These are phyloP conservation scores for Alliaria petiolata DNA, from an alignment of 345 rosid species.

Conservation along the genomic window DNA sequence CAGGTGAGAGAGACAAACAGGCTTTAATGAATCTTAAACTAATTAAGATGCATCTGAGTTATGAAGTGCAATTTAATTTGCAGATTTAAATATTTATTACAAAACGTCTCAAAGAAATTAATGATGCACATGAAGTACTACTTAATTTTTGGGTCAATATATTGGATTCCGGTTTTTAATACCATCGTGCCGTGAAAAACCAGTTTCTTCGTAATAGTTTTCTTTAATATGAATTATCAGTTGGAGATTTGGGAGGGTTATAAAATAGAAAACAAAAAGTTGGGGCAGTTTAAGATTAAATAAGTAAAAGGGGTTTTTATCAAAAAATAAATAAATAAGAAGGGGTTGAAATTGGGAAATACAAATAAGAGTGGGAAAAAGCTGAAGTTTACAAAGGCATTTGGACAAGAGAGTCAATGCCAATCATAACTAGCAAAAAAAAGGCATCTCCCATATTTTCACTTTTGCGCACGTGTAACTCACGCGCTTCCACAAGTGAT, in stretches of 20 bases:
- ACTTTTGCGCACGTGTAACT: constrained; percentile 16
- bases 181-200: constrained; percentile 30
- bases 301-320: neutral
- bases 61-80: neutral
- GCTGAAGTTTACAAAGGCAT: constrained; percentile 36
- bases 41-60: constrained; percentile 18
- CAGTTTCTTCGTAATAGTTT: constrained; percentile 2
- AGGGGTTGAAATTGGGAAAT: constrained; percentile 20
- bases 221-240: no score
- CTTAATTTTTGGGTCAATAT: constrained; percentile 5
- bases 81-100: neutral
- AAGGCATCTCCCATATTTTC: neutral
- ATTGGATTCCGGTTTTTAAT: constrained; percentile 15
- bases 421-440: constrained; percentile 35
- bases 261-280: constrained; percentile 8
- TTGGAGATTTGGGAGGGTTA: neutral
- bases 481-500: constrained; percentile 20
- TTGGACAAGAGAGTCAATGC: constrained; percentile 42
- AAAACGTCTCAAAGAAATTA: constrained; percentile 4
- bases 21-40: constrained; percentile 23
- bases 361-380: constrained; percentile 28
- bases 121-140: constrained; percentile 23
- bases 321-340: neutral
- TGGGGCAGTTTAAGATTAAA: constrained; percentile 29
- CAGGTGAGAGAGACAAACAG: constrained; percentile 29